These are phyloP conservation scores for Mallotus nudiflorus DNA, from an alignment of 345 rosid species.

Conservation along the genomic window DNA sequence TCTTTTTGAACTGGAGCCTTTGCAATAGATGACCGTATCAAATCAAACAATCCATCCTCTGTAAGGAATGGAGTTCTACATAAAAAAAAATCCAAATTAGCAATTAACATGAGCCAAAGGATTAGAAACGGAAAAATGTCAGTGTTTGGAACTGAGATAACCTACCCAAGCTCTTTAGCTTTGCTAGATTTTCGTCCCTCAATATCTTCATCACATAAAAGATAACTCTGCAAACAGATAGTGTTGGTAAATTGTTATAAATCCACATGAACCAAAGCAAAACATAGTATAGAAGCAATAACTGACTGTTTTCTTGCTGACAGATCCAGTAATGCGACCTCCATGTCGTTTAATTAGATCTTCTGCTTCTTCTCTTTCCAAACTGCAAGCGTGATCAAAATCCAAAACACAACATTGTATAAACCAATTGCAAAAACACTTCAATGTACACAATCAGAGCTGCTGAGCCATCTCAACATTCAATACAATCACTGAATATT, in stretches of 20 bases:
- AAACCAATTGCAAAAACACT: background rate
- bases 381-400: conserved; percentile 45
- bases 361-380: conserved; percentile 99
- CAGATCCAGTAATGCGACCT: conserved; percentile 92
- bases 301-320: conserved; percentile 95
- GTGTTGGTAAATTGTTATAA: conserved; percentile 22
- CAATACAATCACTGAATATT: conserved; percentile 1
- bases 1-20: conserved; percentile 42
- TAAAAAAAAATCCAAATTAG: conserved; percentile 15
- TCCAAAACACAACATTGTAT: background rate
- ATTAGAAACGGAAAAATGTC: conserved; percentile 15
- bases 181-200: conserved; percentile 81
- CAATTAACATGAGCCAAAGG: conserved; percentile 17
- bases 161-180: conserved; percentile 95
- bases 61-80: conserved; percentile 76
- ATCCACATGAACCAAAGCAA: conserved; percentile 9
- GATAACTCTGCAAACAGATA: conserved; percentile 69
- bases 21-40: conserved; percentile 64
- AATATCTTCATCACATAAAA: conserved; percentile 96
- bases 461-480: background rate
- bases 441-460: background rate
- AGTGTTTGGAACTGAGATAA: conserved; percentile 22
- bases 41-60: conserved; percentile 90
- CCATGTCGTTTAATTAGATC: conserved; percentile 91
- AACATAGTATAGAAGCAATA: conserved; percentile 25